Evolutionary conservation across 495 filamentous ascomycete species (phyloP).

Genomic region (Stereocaulon alpinum): DNA sequence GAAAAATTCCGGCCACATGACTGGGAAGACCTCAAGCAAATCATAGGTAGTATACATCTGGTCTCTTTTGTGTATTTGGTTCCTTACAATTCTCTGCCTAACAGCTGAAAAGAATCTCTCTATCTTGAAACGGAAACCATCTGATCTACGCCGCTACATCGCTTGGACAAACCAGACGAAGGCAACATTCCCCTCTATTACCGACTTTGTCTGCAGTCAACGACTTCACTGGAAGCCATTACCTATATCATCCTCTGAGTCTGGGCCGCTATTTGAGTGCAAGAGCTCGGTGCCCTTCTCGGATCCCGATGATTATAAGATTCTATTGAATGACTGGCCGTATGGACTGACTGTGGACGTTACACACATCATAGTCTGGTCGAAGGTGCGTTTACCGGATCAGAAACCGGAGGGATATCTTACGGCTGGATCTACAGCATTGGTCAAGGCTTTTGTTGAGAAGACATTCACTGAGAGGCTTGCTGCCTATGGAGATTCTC

Average conservation of each 20-base stretch:
- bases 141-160: slow-evolving; percentile 74
- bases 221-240: slow-evolving; percentile 56
- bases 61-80: not conserved
- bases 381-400: slow-evolving; percentile 46
- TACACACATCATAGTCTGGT: slow-evolving; percentile 62
- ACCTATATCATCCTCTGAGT: slow-evolving; percentile 14
- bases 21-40: slow-evolving; percentile 46
- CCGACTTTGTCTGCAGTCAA: slow-evolving; percentile 61
- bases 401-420: slow-evolving; percentile 51
- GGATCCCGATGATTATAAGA: slow-evolving; percentile 48
- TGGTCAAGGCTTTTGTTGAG: slow-evolving; percentile 49
- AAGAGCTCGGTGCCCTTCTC: slow-evolving; percentile 41
- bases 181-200: slow-evolving; percentile 62
- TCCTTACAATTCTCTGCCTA: not conserved
- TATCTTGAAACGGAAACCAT: slow-evolving; percentile 69
- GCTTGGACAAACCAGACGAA: slow-evolving; percentile 64
- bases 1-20: slow-evolving; percentile 47
- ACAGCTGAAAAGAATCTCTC: slow-evolving; percentile 61
- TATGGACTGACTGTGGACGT: slow-evolving; percentile 51
- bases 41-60: slow-evolving; percentile 39
- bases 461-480: slow-evolving; percentile 46
- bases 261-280: slow-evolving; percentile 27
- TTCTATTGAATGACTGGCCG: slow-evolving; percentile 67
- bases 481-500: slow-evolving; percentile 26
- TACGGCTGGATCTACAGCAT: slow-evolving; percentile 43